These are phyloP conservation scores for Aspergillus sp. DNA, from an alignment of 2,329 filamentous ascomycete species.

Conservation along the genomic window DNA sequence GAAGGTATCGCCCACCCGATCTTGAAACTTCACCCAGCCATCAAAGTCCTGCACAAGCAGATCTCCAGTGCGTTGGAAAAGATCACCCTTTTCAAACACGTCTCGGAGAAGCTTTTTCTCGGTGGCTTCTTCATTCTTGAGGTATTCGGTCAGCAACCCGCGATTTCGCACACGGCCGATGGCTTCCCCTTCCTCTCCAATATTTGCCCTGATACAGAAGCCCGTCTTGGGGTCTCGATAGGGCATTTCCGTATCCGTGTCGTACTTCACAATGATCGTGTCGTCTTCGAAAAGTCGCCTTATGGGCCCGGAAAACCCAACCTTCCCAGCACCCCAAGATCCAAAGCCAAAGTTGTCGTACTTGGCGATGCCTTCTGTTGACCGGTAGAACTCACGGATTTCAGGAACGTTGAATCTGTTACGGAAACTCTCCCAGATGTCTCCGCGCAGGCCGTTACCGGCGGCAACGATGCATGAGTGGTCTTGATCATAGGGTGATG, in stretches of 20 bases:
- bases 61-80: conserved; percentile 53
- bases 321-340: conserved; percentile 48
- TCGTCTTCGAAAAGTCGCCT: conserved; percentile 47
- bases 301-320: conserved; percentile 50
- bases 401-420: conserved; percentile 49
- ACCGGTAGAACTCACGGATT: conserved; percentile 55
- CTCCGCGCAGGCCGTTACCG: conserved; percentile 54
- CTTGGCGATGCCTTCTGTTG: conserved; percentile 52
- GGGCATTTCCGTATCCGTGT: conserved; percentile 47
- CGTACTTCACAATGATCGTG: conserved; percentile 49
- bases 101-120: conserved; percentile 50
- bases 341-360: conserved; percentile 51
- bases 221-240: conserved; percentile 51
- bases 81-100: conserved; percentile 52
- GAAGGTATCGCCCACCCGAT: conserved; percentile 47
- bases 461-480: conserved; percentile 51
- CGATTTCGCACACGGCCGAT: conserved; percentile 50
- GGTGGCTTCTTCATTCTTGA: conserved; percentile 47
- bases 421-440: conserved; percentile 55
- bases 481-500: conserved; percentile 49
- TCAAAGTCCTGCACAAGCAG: conserved; percentile 46
- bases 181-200: conserved; percentile 51
- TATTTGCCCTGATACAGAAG: conserved; percentile 44
- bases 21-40: conserved; percentile 53
- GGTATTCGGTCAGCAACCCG: conserved; percentile 47